These are phyloP conservation scores for Boletus reticulatus DNA, from an alignment of 768 basidiomycete species.

Conservation along the genomic window DNA sequence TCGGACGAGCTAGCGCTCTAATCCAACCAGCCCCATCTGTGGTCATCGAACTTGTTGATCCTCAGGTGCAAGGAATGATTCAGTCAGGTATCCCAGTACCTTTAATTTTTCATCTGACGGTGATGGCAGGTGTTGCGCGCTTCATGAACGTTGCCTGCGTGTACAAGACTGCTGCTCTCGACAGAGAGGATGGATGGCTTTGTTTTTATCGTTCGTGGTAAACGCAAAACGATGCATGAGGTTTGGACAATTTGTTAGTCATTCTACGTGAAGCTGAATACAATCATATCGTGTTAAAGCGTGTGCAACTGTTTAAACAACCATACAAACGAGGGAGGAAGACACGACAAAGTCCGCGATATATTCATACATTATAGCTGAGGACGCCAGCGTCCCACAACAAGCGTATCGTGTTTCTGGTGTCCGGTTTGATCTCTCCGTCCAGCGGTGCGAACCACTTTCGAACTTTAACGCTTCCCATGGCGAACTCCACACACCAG, in stretches of 20 bases:
- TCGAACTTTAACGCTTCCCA: constrained; percentile 39
- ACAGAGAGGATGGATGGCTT: no score
- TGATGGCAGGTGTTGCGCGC: background rate
- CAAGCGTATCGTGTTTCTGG: constrained; percentile 40
- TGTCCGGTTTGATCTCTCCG: constrained; percentile 67
- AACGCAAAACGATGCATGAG: background rate
- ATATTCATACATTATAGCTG: constrained; percentile 2
- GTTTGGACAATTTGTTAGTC: background rate
- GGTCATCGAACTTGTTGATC: no score
- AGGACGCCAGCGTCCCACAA: constrained; percentile 44
- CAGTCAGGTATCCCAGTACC: no score
- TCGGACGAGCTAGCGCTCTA: no score
- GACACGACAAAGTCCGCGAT: background rate
- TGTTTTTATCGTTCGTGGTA: background rate
- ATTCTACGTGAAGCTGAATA: background rate
- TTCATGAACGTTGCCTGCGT: no score
- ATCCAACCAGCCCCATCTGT: no score
- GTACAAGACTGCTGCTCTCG: no score
- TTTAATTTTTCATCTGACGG: background rate
- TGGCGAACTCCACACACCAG: constrained; percentile 49
- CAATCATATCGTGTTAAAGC: constrained; percentile 2
- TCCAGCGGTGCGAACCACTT: constrained; percentile 64
- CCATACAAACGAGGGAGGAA: background rate
- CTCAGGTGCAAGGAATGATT: no score
- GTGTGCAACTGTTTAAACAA: background rate